Percentiles rank a stretch among this genome's conserved stretches.
Conservation (phyloP, 306 rosid species). For the Phaseolus lunatus region DNA sequence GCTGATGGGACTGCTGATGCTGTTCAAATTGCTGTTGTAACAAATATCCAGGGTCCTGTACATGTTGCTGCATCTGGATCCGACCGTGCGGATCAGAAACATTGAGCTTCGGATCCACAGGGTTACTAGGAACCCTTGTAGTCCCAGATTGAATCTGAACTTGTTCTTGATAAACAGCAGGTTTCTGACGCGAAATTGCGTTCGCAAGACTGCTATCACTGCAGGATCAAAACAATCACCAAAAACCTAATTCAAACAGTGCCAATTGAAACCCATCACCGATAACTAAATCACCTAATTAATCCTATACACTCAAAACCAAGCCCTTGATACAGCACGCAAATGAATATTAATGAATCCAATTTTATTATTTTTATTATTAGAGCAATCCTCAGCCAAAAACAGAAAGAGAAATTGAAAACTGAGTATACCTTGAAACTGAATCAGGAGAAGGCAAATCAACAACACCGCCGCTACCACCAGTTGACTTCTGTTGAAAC, state of each 20-base stretch:
- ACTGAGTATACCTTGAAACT: slow-evolving; percentile 76
- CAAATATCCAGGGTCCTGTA: slow-evolving; percentile 75
- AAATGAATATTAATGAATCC: slow-evolving; percentile 19
- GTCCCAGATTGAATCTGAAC: slow-evolving; percentile 68
- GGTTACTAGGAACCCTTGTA: slow-evolving; percentile 64
- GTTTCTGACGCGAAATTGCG: slow-evolving; percentile 68
- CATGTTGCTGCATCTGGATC: slow-evolving; percentile 78
- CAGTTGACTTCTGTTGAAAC: slow-evolving; percentile 73
- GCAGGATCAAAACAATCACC: slow-evolving; percentile 51
- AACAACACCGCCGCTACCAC: slow-evolving; percentile 23
- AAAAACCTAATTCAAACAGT: slow-evolving; percentile 48
- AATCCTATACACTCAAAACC: slow-evolving; percentile 18
- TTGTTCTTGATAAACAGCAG: slow-evolving; percentile 81
- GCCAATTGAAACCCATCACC: slow-evolving; percentile 11
- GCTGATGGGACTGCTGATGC: slow-evolving; percentile 57
- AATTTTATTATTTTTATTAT: neutral
- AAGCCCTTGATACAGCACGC: neutral
- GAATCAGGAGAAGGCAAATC: slow-evolving; percentile 96
- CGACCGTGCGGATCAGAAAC: slow-evolving; percentile 66
- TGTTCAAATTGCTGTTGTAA: slow-evolving; percentile 78
- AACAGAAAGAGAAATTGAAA: slow-evolving; percentile 7
- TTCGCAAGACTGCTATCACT: slow-evolving; percentile 82
- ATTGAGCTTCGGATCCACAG: slow-evolving; percentile 67
- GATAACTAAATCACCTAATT: neutral
- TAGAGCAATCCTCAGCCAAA: slow-evolving; percentile 20